These are phyloP conservation scores for Annona squamosa DNA, from an alignment of 164 flowering plant species.

Conservation along the genomic window DNA sequence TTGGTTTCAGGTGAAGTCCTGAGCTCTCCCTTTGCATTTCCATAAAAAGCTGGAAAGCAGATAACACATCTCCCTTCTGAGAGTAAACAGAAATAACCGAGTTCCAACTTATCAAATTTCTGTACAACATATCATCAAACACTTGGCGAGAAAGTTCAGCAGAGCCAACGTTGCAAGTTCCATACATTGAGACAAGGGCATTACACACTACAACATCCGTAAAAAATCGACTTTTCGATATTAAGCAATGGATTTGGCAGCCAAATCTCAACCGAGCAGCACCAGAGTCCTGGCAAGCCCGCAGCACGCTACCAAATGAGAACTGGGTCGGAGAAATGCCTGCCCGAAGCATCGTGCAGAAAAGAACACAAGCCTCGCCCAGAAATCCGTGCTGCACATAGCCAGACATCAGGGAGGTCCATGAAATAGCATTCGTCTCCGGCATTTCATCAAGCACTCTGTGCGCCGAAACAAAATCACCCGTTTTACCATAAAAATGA, in stretches of 20 bases:
- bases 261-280: conserved; percentile 32
- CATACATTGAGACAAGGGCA: conserved; percentile 76
- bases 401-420: conserved; percentile 79
- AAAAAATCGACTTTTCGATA: conserved; percentile 35
- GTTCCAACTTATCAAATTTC: conserved; percentile 66
- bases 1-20: conserved; percentile 37
- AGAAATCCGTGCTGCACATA: conserved; percentile 38
- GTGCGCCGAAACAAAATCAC: conserved; percentile 41
- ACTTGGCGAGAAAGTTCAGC: conserved; percentile 33
- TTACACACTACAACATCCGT: conserved; percentile 48
- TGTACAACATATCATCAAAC: conserved; percentile 51
- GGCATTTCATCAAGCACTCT: conserved; percentile 72
- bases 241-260: conserved; percentile 60
- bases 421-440: conserved; percentile 50
- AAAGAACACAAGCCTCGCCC: conserved; percentile 41
- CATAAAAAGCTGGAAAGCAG: conserved; percentile 49
- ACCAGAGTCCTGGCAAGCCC: conserved; percentile 61
- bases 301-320: conserved; percentile 56
- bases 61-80: conserved; percentile 40
- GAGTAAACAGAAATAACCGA: conserved; percentile 71
- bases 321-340: conserved; percentile 49
- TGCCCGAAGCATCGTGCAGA: conserved; percentile 38
- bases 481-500: conserved; percentile 38
- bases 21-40: conserved; percentile 44
- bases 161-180: conserved; percentile 30